Evolutionary conservation across 805 yeast species (phyloP), one percentile per base, ranked within the genome.

Genomic region (Scheffersomyces stipitis): DNA sequence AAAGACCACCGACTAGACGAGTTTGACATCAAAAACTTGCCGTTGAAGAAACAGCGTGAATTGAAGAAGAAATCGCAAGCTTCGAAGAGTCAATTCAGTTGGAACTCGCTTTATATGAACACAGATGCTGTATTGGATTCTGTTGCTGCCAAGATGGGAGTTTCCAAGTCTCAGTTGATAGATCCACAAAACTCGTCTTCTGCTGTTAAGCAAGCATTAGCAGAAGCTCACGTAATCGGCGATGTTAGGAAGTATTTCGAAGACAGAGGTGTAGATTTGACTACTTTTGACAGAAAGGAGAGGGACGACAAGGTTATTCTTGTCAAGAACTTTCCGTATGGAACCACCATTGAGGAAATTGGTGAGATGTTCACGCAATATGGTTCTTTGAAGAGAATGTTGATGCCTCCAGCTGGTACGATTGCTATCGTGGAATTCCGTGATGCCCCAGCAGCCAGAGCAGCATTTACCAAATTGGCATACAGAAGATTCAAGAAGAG

Each of bases 331-430:
- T 85, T 93, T 54, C 96, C 96, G 10, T 86, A 66, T 59, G 96
- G 93, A 16, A 90, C 97, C 1, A 78, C 86, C 0, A 66, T 73
- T 13, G 85, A 80, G 40, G 98, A 93, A 49, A 59, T 93, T 20
- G 81, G 88, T 15, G 96, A 87, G 43, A 56, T 91, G 52, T 93
- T 93, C 52, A 62, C 83, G 2, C 82, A 81, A 26, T 80, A 77
- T 60, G 99, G 99, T 36, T 83, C 83, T 45, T 53, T 93, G 18
- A 80, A 79, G 45, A 75, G 96, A 49, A 71, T 89, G 13, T 64
- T 93, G 44, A 86, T 93, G 88, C 99, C 99, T 12, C 96, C 96
- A 4, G 85, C 95, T 4, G 98, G 97, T 7, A 89, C 96, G 0
- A 88, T 93, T 51, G 97, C 98, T 9, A 85, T 93, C 54, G 81